These are phyloP conservation scores for Macrolepiota fuliginosa DNA, from an alignment of 768 basidiomycete genomes.

Conservation along the genomic window DNA sequence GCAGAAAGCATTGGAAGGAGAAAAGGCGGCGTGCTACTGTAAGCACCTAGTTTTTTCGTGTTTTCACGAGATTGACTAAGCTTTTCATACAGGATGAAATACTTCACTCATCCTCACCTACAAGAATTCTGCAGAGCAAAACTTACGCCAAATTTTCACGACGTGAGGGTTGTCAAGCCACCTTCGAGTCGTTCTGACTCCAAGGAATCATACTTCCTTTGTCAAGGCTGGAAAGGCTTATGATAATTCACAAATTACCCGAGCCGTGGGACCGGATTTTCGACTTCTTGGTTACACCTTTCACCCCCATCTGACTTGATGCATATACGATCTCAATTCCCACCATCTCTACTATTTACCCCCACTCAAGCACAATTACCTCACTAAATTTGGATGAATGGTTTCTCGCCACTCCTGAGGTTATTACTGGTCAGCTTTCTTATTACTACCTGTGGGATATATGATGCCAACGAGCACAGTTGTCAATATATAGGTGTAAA, in stretches of 20 bases:
- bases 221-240: slow-evolving; percentile 60
- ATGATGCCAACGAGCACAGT: too few species aligned
- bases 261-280: background rate
- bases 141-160: slow-evolving; percentile 62
- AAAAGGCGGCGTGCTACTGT: slow-evolving; percentile 60
- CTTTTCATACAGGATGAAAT: slow-evolving; percentile 62
- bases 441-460: too few species aligned
- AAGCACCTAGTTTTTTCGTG: slow-evolving; percentile 20
- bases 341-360: too few species aligned
- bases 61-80: slow-evolving; percentile 10
- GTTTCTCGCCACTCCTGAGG: too few species aligned
- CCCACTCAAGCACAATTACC: too few species aligned
- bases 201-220: slow-evolving; percentile 85
- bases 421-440: too few species aligned
- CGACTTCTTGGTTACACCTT: background rate
- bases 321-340: background rate
- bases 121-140: slow-evolving; percentile 58
- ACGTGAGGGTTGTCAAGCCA: slow-evolving; percentile 76
- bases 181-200: slow-evolving; percentile 76
- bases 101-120: slow-evolving; percentile 75
- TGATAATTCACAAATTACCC: background rate
- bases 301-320: background rate
- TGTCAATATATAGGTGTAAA: too few species aligned
- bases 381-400: too few species aligned
- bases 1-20: slow-evolving; percentile 39